Conservation (phyloP, 441 rosid genomes). For the Syzygium malaccense region DNA sequence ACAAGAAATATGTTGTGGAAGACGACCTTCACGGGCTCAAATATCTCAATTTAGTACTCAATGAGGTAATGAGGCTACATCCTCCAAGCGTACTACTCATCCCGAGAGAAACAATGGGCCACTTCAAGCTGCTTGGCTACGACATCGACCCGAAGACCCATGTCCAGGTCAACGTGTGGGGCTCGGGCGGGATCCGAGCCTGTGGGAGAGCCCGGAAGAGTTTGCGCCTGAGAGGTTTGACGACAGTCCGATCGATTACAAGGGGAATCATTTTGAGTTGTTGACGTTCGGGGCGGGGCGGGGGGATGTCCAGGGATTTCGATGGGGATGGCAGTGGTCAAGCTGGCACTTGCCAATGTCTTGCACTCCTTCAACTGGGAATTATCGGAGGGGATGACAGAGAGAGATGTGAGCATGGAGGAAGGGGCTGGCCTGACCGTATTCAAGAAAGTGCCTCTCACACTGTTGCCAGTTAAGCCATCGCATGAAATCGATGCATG, state of each 20-base stretch:
- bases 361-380: constrained; percentile 40
- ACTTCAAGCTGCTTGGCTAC: constrained; percentile 6
- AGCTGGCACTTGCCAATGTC: constrained; percentile 41
- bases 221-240: constrained; percentile 49
- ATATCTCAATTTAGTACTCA: not conserved
- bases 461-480: constrained; percentile 22
- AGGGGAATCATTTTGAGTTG: constrained; percentile 44
- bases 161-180: constrained; percentile 48
- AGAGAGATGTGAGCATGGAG: constrained; percentile 25
- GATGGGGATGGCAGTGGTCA: constrained; percentile 29
- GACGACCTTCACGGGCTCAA: not conserved
- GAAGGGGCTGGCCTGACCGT: constrained; percentile 26
- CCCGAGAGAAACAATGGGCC: not conserved
- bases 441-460: constrained; percentile 23
- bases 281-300: constrained; percentile 47
- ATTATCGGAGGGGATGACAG: constrained; percentile 25
- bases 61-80: constrained; percentile 24
- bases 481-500: not conserved
- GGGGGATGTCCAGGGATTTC: constrained; percentile 36
- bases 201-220: constrained; percentile 43
- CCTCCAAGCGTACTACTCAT: constrained; percentile 20
- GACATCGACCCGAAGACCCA: constrained; percentile 23
- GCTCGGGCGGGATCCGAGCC: constrained; percentile 44
- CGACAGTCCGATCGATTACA: constrained; percentile 30
- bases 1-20: not conserved